Conservation (phyloP, 2,329 filamentous ascomycete species). For the Penicillium sp. region DNA sequence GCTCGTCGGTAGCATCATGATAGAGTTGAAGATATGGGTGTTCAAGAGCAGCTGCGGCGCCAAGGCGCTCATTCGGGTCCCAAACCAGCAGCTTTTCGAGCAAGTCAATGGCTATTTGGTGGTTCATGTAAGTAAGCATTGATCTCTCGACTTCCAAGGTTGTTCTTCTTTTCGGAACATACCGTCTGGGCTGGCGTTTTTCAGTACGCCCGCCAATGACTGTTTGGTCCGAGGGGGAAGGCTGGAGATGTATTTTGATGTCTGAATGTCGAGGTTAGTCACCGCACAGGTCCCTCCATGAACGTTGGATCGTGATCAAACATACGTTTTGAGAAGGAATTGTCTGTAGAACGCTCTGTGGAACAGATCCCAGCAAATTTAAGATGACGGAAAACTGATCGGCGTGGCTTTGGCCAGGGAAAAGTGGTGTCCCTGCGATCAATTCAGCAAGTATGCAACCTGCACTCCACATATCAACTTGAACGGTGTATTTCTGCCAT, state of each 20-base stretch:
- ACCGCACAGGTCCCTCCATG: neutral
- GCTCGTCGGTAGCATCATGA: constrained; percentile 95
- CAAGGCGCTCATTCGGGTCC: constrained; percentile 89
- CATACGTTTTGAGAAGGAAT: constrained; percentile 96
- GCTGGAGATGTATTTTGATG: neutral
- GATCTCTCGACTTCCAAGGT: neutral
- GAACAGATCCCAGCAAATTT: constrained; percentile 92
- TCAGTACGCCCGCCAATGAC: neutral
- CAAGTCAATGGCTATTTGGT: constrained; percentile 73
- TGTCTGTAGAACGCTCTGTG: constrained; percentile 97
- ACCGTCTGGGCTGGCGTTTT: neutral
- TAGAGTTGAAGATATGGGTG: constrained; percentile 95
- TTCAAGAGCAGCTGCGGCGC: constrained; percentile 77
- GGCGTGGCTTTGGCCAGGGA: constrained; percentile 98
- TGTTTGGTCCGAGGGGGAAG: neutral
- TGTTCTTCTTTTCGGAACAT: neutral
- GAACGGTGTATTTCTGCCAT: constrained; percentile 99
- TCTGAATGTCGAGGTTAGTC: neutral
- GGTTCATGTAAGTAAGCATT: neutral
- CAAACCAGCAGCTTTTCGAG: constrained; percentile 97
- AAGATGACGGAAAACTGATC: constrained; percentile 99
- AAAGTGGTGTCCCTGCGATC: constrained; percentile 94
- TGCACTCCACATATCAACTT: constrained; percentile 98
- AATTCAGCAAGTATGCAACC: constrained; percentile 99
- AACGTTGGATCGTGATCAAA: neutral